phyloP scores from a whole-genome alignment of 2,329 filamentous ascomycete genomes.

The Clarireedia monteithiana region DNA sequence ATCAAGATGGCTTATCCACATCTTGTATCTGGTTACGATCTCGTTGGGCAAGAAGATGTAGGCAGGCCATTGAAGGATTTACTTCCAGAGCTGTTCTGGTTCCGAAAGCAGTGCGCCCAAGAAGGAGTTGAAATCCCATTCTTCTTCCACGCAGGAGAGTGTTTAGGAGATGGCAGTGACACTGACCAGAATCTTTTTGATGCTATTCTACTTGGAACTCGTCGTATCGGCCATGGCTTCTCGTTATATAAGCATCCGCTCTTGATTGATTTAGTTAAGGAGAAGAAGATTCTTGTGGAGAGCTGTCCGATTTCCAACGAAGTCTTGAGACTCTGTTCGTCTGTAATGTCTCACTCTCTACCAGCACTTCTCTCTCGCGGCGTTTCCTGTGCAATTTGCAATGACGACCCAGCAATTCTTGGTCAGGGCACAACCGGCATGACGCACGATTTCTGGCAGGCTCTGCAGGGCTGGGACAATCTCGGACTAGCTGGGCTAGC shows the following conservation, averaged over 20 bases:
- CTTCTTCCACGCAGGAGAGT: constrained; percentile 89
- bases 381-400: constrained; percentile 75
- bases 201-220: constrained; percentile 75
- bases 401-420: constrained; percentile 85
- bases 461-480: constrained; percentile 85
- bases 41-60: constrained; percentile 80
- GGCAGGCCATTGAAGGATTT: constrained; percentile 70
- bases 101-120: constrained; percentile 74
- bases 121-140: constrained; percentile 80
- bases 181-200: constrained; percentile 83
- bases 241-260: constrained; percentile 87
- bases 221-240: constrained; percentile 84
- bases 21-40: constrained; percentile 77
- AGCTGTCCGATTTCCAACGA: constrained; percentile 90
- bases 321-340: constrained; percentile 69
- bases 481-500: constrained; percentile 81
- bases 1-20: constrained; percentile 74
- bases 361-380: constrained; percentile 79
- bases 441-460: constrained; percentile 93
- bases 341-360: constrained; percentile 70
- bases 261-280: constrained; percentile 79
- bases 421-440: constrained; percentile 76
- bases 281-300: constrained; percentile 81
- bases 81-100: constrained; percentile 85
- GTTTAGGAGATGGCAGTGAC: constrained; percentile 66